Base-by-base conservation (phyloP, 371 early-diverging fungal species). In the Actinomortierella ambigua region DNA sequence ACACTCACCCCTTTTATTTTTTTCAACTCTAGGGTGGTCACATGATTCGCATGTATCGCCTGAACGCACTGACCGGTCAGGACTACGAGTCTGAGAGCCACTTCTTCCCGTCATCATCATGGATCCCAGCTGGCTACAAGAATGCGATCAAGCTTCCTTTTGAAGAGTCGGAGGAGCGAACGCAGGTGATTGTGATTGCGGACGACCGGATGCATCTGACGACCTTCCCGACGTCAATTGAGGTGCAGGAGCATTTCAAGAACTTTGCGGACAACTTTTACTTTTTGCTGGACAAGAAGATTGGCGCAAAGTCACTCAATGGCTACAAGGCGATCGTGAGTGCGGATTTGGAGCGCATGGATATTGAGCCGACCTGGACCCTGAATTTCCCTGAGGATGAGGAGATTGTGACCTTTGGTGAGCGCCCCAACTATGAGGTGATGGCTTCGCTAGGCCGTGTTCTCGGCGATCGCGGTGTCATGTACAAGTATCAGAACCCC, bases 401-500 rank as follows among this genome's bases (percentile, higher is more conserved):
- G 64, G 67, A 58, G 27, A 59, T 90, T 44, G 84, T 85, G 0
- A 80, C 82, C 3, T 34, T 85, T 9, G 81, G 78, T 6, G 63
- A 67, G 46, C 48, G 68, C 41, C 63, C 75, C 49, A 49, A 55
- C 8, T 55, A 76, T 51, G 82, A 81, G 55, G 65, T 70, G 23
- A 23, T 65, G 13, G 94, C 98, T 2, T 92, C 93, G 8, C 57
- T 95, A 20, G 98, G 98, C 6, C 89, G 94, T 13, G 95, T 95
- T 5, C 86, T 96, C 9, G 97, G 95, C 55, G 90, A 96, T 76
- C 93, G 98, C 23, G 87, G 90, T 39, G 98, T 98, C 14, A 83
- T 93, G 24, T 98, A 94, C 90, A 98, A 98, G 79, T 98, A 97
- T 77, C 84, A 97, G 62, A 97, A 95, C 78, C 96, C 97, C 44